Base-by-base conservation (phyloP, 805 yeast genomes). In the Tetrapisispora pingtungensis region DNA sequence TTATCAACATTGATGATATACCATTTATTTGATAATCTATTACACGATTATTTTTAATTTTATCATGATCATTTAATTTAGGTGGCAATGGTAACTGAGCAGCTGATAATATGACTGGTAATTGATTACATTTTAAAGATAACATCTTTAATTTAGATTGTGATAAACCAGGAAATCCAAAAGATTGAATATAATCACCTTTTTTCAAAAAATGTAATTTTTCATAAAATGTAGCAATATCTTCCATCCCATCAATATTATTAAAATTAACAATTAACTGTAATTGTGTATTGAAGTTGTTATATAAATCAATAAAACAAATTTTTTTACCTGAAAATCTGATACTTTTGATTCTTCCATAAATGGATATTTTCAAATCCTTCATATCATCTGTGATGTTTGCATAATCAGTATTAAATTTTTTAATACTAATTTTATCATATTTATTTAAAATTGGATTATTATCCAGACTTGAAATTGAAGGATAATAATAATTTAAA, bases 161-260 rank as follows among this genome's bases (percentile, higher is more conserved):
- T 0, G 97, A 85, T 3, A 74, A 59, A 22, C 90, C 85, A 0
- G 96, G 88, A 20, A 53, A 58, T 0, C 98, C 98, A 3, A 63
- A 54, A 20, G 81, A 77, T 7, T 75, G 65, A 3, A 90, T 65
- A 36, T 72, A 74, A 56, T 90, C 98, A 0, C 96, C 96, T 19
- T 74, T 73, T 40, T 81, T 70, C 33, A 87, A 63, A 27, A 65
- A 57, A 34, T 36, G 39, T 15, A 42, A 13, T 12, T 10, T 14
- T 13, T 42, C 22, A 24, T 15, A 14, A 32, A 42, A 42, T 14
- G 34, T 20, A 6, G 4, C 12, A 7, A 31, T 36, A 33, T 40
- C 30, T 4, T 7, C 10, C 13, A 14, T 15, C 3, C 26, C 26
- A 15, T 24, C 15, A 17, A 40, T 15, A 10, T 27, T 34, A 30